Evolutionary conservation across 2,329 filamentous ascomycete species (phyloP), one percentile per base, ranked within the genome.

Genomic region (Hysterium pulicare): DNA sequence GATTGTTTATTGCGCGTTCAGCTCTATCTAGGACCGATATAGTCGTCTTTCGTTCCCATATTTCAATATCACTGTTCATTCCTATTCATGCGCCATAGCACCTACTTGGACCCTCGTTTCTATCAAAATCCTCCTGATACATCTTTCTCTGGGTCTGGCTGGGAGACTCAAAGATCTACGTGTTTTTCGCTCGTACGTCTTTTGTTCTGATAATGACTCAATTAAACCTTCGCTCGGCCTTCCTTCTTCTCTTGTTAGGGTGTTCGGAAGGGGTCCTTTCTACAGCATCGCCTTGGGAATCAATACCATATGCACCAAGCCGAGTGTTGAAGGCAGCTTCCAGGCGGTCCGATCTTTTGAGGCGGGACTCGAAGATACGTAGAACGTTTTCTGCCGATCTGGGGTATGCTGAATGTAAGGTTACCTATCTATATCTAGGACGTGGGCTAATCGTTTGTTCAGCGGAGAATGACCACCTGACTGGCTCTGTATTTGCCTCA

Each of bases 361-460:
- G 53, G 17, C 49, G 64, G 5, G 53, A 51, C 11, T 35, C 51
- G 32, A 55, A 54, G 36, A 64, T 66, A 15, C 40, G 44, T 19
- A 55, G 49, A 20, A 59, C 43, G 5, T 61, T 57, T 31, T 54
- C 59, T 23, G 44, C 57, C 10, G 53, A 61, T 16, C 28, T 68
- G 22, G 45, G 51, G n/a, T 68, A 67, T 38, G 46, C 62, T 36
- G 64, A 67, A 40, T 48, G 64, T 66, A 44, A 40, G 55, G 42
- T 8, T 20, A 7, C 30, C 17, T 13, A 3, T 8, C 11, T 15
- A 11, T 30, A 17, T 22, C 6, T 28, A 2, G 20, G 24, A 8
- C 7, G 17, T 10, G n/a, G 36, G 10, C 45, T 54, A n/a, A 54
- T 22, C 2, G 38, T 11, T 30, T 10, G 0, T 6, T 6, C 33